Percentiles rank a stretch among this genome's conserved stretches.
Evolutionary conservation across 176 grass and related monocot species (phyloP).

Genomic region (Aegilops longissima): DNA sequence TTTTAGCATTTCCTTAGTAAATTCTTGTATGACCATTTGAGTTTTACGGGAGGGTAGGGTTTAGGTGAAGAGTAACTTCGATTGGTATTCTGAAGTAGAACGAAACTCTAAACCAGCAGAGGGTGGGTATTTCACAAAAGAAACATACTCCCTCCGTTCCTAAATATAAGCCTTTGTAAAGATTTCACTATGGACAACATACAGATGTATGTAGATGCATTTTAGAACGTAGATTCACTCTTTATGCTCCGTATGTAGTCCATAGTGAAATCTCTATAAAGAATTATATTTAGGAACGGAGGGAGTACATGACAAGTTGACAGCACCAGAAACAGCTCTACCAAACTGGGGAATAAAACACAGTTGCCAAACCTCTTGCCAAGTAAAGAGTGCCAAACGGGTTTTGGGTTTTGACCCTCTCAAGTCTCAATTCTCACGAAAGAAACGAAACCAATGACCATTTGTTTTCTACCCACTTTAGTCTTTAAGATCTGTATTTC

Average conservation of each 20-base stretch:
- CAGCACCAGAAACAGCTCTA: not conserved
- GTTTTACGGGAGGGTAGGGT: not conserved
- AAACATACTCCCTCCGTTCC: too few species aligned
- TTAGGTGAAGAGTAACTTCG: not conserved
- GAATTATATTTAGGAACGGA: too few species aligned
- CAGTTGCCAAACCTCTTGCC: conserved; percentile 7
- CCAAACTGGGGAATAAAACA: not conserved
- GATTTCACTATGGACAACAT: too few species aligned
- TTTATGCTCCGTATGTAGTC: too few species aligned
- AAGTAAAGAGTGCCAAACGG: not conserved
- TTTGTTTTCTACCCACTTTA: not conserved
- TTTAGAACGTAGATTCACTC: too few species aligned
- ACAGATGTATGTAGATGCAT: too few species aligned
- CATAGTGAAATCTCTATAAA: too few species aligned
- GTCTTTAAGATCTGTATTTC: conserved; percentile 3
- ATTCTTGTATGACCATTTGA: too few species aligned
- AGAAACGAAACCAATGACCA: not conserved
- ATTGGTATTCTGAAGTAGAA: not conserved
- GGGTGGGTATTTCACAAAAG: not conserved
- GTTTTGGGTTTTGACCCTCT: conserved; percentile 7
- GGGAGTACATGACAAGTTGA: not conserved
- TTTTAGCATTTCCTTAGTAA: too few species aligned
- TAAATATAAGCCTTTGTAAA: too few species aligned
- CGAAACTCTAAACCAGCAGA: not conserved
- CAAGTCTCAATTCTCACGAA: conserved; percentile 1